Evolutionary conservation across 2,329 filamentous ascomycete species (phyloP).

Genomic region (Hymenoscyphus linearis): DNA sequence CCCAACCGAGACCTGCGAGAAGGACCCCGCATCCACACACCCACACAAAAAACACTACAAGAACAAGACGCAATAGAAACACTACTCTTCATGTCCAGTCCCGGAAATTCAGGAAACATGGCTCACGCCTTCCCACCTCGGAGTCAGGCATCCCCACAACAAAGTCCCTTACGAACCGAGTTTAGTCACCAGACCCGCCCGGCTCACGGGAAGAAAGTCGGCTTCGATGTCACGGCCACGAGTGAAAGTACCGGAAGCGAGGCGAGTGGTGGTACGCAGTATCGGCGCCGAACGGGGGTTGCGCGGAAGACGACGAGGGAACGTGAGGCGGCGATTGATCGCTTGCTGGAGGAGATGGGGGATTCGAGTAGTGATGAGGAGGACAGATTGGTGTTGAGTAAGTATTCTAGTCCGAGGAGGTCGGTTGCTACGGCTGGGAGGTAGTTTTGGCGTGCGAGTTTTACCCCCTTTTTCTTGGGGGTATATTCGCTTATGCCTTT

Average conservation of each 20-base stretch:
- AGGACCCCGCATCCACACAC: constrained; percentile 48
- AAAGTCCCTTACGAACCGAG: constrained; percentile 31
- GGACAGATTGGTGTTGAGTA: constrained; percentile 21
- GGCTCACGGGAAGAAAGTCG: constrained; percentile 23
- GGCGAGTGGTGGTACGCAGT: constrained; percentile 15
- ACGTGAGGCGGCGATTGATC: constrained; percentile 28
- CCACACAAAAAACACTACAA: constrained; percentile 58
- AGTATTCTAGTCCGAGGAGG: constrained; percentile 24
- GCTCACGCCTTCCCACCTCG: constrained; percentile 48
- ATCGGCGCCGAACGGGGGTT: constrained; percentile 9
- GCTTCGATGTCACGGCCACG: constrained; percentile 21
- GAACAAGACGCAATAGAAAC: constrained; percentile 81
- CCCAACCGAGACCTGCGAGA: constrained; percentile 19
- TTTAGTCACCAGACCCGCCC: constrained; percentile 21
- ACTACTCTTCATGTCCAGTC: constrained; percentile 75
- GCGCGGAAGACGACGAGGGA: constrained; percentile 11
- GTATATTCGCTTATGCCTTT: too few species aligned
- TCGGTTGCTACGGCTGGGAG: constrained; percentile 18
- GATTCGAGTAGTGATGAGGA: constrained; percentile 33
- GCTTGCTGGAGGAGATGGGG: constrained; percentile 31
- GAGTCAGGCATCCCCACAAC: constrained; percentile 25
- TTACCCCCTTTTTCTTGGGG: neutral
- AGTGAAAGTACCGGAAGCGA: constrained; percentile 21
- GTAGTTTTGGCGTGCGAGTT: constrained; percentile 8
- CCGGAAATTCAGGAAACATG: constrained; percentile 62